Evolutionary conservation across 257 asterid species (phyloP), one percentile per base, ranked within the genome.

Genomic region (Solanum etuberosum): DNA sequence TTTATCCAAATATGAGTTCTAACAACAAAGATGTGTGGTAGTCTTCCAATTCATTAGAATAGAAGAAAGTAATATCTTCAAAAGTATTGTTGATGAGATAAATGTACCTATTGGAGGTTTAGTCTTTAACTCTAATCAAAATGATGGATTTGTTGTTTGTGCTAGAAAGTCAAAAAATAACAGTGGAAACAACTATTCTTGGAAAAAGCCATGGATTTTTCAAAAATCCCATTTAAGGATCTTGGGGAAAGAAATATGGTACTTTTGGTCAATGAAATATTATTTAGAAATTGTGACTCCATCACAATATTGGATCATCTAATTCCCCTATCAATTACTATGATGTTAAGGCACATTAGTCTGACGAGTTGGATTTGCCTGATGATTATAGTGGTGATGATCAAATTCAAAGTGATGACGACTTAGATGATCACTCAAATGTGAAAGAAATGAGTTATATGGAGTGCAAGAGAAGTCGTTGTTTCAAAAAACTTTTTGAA

Each of bases 91-190:
- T 34, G 35, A 4, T 34, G 35, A 34, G 35, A 34, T 34, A 34
- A 34, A 34, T 34, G 35, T 34, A 34, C 35, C 4, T 34, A 3
- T 34, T 34, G 35, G 92, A 13, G 91, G 87, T 86, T 38, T 93
- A 89, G 84, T 71, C 83, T 32, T 92, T 78, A 87, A 86, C 73
- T 54, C 90, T 78, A 67, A 89, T 32, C 13, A 0, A 42, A 42
- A 42, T 42, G 46, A 42, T 42, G 3, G 94, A n/a, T 94, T 98
- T 98, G 93, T 91, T 89, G 94, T 93, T 90, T 34, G 83, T 35
- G 90, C 86, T 1, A 94, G 89, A 85, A 96, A 94, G 83, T 82
- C 94, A 4, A 95, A 93, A 86, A 91, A 88, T 87, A 95, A 78
- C 87, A 84, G 86, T 77, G 93, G 86, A 83, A 86, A 48, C 35